Evolutionary conservation across 495 filamentous ascomycete species (phyloP), one percentile per base, ranked within the genome.

Genomic region (Chaetomidium leptoderma): DNA sequence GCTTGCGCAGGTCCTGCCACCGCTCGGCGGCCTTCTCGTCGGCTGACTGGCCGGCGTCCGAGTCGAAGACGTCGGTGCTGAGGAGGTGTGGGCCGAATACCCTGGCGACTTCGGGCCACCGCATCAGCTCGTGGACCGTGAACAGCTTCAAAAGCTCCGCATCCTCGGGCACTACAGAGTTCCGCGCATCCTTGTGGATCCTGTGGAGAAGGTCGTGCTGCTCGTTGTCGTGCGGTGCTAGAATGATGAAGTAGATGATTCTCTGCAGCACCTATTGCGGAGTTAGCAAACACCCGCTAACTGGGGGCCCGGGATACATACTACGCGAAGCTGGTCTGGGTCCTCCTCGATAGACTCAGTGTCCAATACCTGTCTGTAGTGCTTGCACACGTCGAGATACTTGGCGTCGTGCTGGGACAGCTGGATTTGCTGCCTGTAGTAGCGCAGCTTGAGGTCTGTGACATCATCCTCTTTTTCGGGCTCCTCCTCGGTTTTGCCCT

Each of bases 151-250:
- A 79, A 4, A 98, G 81, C 63, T 87, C 81, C 19, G 85, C 82
- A 58, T 95, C 91, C 50, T 83, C 75, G 35, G 89, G 79, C 27
- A 95, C 80, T 60, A 81, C 82, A 4, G 82, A 71, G 61, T 87
- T 83, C 36, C 88, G 84, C 42, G 81, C 66, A 66, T 91, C 87
- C 62, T 78, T 75, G 71, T 90, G 83, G 66, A 97, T 86, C 63
- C 93, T 90, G 74, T 98, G 93, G 60, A 98, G 81, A 46, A 98
- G 88, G 61, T 98, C 93, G 65, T 91, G 92, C 74, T 98, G 93
- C 68, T 98, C 93, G 74, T 98, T 98, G 78, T 97, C 92, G 75
- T 97, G 90, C 11, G 95, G 92, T 9, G 93, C 87, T 55, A 98
- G 88, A 60, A 97, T 91, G 68, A 97, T 84, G 76, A 95, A 98